Evolutionary conservation across 2,329 filamentous ascomycete genomes (phyloP).

Genomic region (Colletotrichum musae): DNA sequence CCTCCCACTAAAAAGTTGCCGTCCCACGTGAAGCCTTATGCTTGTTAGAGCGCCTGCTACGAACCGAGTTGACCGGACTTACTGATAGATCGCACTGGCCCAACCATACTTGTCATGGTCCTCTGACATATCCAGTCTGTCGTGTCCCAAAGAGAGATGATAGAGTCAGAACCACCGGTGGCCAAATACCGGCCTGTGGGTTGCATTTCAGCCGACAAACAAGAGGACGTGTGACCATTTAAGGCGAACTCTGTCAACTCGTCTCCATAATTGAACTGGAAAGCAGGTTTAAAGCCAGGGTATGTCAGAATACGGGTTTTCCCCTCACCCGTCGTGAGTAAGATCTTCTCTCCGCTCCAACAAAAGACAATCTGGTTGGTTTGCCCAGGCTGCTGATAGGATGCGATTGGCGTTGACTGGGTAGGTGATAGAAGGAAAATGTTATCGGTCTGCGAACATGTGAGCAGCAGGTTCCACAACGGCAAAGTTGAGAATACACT

Average conservation of each 20-base stretch:
- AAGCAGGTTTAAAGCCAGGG: slow-evolving; percentile 71
- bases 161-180: slow-evolving; percentile 81
- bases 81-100: slow-evolving; percentile 79
- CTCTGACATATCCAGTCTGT: slow-evolving; percentile 82
- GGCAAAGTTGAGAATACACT: slow-evolving; percentile 40
- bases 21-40: slow-evolving; percentile 80
- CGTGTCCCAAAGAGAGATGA: slow-evolving; percentile 85
- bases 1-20: slow-evolving; percentile 82
- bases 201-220: slow-evolving; percentile 77
- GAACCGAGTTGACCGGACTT: slow-evolving; percentile 46
- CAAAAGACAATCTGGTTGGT: slow-evolving; percentile 83
- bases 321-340: slow-evolving; percentile 80
- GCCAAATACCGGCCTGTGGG: slow-evolving; percentile 81
- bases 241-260: slow-evolving; percentile 71
- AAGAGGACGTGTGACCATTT: slow-evolving; percentile 81
- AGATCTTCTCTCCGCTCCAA: slow-evolving; percentile 79
- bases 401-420: slow-evolving; percentile 67
- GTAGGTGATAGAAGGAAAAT: slow-evolving; percentile 75
- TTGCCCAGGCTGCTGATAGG: slow-evolving; percentile 73
- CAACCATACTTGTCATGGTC: slow-evolving; percentile 78
- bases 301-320: slow-evolving; percentile 79
- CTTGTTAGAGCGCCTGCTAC: background rate
- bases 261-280: slow-evolving; percentile 63
- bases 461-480: background rate
- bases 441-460: slow-evolving; percentile 67